Conservation (phyloP, 768 basidiomycete species). For the Tubosaeta sp. region DNA sequence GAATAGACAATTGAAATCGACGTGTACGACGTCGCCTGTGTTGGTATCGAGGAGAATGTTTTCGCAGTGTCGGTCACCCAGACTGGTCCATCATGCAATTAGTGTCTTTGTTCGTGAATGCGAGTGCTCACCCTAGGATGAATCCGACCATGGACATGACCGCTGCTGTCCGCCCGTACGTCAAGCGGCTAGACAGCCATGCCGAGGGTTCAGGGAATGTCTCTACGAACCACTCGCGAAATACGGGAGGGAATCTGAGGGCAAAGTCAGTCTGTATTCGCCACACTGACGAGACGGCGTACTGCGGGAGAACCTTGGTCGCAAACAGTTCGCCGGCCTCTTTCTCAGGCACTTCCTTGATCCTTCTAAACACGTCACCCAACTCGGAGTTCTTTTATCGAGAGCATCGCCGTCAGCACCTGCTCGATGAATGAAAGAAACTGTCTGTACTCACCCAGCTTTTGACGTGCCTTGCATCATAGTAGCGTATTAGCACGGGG, state of each 20-base stretch:
- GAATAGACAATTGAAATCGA: slow-evolving; percentile 97
- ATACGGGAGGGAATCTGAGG: slow-evolving; percentile 67
- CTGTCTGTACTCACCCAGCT: slow-evolving; percentile 41
- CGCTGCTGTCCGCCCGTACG: slow-evolving; percentile 84
- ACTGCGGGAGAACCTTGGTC: slow-evolving; percentile 56
- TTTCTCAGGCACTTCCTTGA: slow-evolving; percentile 48
- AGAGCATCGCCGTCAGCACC: neutral
- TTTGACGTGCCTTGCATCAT: slow-evolving; percentile 48
- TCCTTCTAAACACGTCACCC: slow-evolving; percentile 41
- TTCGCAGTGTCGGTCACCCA: slow-evolving; percentile 97
- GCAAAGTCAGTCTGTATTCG: neutral
- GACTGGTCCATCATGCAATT: slow-evolving; percentile 39
- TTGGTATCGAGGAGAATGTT: slow-evolving; percentile 90
- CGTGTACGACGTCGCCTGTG: slow-evolving; percentile 89
- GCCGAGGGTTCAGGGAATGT: slow-evolving; percentile 96
- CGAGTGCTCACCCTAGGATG: slow-evolving; percentile 69
- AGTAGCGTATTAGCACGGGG: slow-evolving; percentile 63
- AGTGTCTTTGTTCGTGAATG: neutral
- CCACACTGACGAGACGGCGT: slow-evolving; percentile 18
- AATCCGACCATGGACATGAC: slow-evolving; percentile 99
- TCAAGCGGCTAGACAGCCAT: slow-evolving; percentile 86
- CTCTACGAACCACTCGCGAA: slow-evolving; percentile 97
- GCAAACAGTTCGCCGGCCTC: slow-evolving; percentile 51
- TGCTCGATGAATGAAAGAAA: neutral
- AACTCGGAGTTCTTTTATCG: slow-evolving; percentile 41